Evolutionary conservation across 345 rosid species (phyloP), one percentile per base, ranked within the genome.

Genomic region (Rhodamnia rubescens): DNA sequence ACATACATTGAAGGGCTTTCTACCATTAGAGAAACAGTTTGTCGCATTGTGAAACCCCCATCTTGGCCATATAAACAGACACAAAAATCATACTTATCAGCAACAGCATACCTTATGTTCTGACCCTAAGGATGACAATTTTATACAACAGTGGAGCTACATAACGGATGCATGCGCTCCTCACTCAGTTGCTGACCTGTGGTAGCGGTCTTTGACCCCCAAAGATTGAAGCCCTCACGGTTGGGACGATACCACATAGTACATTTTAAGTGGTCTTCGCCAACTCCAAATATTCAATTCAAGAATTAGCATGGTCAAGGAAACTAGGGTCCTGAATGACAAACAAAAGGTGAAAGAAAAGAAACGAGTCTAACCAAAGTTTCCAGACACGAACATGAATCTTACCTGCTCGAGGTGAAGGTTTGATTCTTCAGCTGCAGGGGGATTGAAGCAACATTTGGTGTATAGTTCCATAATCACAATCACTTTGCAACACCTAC

Each of bases 401-500:
- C 24, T 64, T 69, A 69, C 78, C 78, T 69, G 47, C 78, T 11
- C 18, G 78, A 69, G 47, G 44, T 32, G 78, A 32, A 32, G 44
- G 78, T 32, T 32, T 36, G 1, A 69, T 69, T 69, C 21, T 69
- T 69, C 24, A 69, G 11, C 32, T 69, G 24, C 78, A 69, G 3
- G 7, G 75, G 47, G 44, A 69, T 69, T 18, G 47, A 69, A 69
- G 78, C 78, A 69, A 32, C 78, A 8, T 8, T 32, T 8, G 24
- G 78, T 69, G 44, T 5, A 69, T 69, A 8, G 12, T 32, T 69
- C 44, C 44, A 69, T 32, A 24, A 82, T 82, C 42, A 21, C 74
- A 53, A 44, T 74, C 84, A 89, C 83, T 90, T 57, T 52, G 88
- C 90, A 81, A 94, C 95, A 7, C 93, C 97, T 29, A 96, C 95